A percentile compares a stretch with the other conserved stretches of the same genome.
Conservation (phyloP, 164 flowering plant genomes). For the Chloranthus sessilifolius region DNA sequence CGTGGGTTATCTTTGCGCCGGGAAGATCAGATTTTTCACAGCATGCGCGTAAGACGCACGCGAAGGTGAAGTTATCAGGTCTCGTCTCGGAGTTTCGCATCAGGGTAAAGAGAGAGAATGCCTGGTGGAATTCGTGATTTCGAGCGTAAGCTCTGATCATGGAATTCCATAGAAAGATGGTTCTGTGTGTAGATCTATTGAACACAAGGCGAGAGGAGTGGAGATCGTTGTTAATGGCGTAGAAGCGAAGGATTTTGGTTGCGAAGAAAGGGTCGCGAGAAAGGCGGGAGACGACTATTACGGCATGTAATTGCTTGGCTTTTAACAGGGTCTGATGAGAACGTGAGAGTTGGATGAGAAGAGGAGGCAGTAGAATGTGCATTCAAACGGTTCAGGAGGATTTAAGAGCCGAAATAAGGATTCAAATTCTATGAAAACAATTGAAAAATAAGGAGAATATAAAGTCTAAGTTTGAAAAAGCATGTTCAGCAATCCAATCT, state of each 20-base stretch:
- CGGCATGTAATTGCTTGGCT: slow-evolving; percentile 54
- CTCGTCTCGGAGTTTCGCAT: slow-evolving; percentile 38
- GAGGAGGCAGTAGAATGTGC: slow-evolving; percentile 12
- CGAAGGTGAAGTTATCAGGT: slow-evolving; percentile 72
- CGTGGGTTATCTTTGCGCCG: slow-evolving; percentile 43
- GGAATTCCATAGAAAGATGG: slow-evolving; percentile 79
- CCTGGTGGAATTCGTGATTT: slow-evolving; percentile 26
- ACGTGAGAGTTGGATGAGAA: slow-evolving; percentile 45
- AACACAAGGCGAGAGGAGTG: slow-evolving; percentile 52
- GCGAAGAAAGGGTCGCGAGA: slow-evolving; percentile 60
- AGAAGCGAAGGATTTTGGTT: slow-evolving; percentile 51
- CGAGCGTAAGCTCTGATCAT: slow-evolving; percentile 71
- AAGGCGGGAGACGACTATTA: slow-evolving; percentile 36
- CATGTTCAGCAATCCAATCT: too few species aligned
- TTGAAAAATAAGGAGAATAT: too few species aligned
- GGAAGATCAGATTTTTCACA: slow-evolving; percentile 33
- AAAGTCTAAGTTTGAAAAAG: too few species aligned
- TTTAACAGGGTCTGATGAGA: slow-evolving; percentile 31
- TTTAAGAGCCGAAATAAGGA: too few species aligned
- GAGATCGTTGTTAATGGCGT: slow-evolving; percentile 44
- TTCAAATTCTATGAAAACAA: too few species aligned
- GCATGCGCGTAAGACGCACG: slow-evolving; percentile 60
- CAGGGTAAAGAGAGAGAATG: slow-evolving; percentile 39
- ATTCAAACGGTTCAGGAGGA: too few species aligned
- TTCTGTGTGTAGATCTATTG: slow-evolving; percentile 45